A percentile compares a stretch with the other conserved stretches of the same genome.
These are phyloP conservation scores for Eurotiales sp. DNA, from an alignment of 2,329 filamentous ascomycete species.

Conservation along the genomic window DNA sequence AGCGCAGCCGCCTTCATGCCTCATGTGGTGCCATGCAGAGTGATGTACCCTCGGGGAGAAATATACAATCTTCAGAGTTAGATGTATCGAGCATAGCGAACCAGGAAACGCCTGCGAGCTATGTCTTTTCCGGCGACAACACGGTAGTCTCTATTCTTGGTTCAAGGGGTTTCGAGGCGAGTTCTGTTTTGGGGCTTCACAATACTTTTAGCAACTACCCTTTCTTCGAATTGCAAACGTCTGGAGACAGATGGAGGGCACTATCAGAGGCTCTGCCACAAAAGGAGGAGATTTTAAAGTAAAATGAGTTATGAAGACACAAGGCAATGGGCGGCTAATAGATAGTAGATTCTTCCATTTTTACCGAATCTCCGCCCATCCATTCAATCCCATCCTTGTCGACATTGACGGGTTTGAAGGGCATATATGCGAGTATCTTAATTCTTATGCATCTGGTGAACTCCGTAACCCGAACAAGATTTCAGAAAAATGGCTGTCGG, in stretches of 20 bases:
- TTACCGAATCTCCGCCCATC: slow-evolving; percentile 26
- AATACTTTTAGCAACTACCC: slow-evolving; percentile 30
- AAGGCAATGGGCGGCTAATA: not conserved
- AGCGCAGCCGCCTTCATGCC: no score
- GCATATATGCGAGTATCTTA: slow-evolving; percentile 28
- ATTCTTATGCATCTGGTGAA: slow-evolving; percentile 20
- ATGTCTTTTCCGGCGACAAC: slow-evolving; percentile 27
- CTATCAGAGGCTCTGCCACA: not conserved
- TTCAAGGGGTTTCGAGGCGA: slow-evolving; percentile 24
- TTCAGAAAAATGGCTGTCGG: slow-evolving; percentile 11
- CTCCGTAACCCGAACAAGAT: not conserved
- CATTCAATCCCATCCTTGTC: slow-evolving; percentile 29
- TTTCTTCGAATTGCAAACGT: slow-evolving; percentile 27
- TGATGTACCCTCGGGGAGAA: no score
- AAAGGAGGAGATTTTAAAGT: not conserved
- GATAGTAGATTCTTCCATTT: slow-evolving; percentile 28
- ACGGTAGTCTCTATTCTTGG: slow-evolving; percentile 29
- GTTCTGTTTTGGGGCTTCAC: slow-evolving; percentile 29
- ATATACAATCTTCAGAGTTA: no score
- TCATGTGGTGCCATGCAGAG: no score
- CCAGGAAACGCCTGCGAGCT: no score
- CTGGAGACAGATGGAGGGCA: slow-evolving; percentile 24
- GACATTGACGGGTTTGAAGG: slow-evolving; percentile 29
- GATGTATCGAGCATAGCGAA: no score
- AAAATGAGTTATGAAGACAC: not conserved